Conservation (phyloP, 2,329 filamentous ascomycete species). For the Colletotrichum salicis region DNA sequence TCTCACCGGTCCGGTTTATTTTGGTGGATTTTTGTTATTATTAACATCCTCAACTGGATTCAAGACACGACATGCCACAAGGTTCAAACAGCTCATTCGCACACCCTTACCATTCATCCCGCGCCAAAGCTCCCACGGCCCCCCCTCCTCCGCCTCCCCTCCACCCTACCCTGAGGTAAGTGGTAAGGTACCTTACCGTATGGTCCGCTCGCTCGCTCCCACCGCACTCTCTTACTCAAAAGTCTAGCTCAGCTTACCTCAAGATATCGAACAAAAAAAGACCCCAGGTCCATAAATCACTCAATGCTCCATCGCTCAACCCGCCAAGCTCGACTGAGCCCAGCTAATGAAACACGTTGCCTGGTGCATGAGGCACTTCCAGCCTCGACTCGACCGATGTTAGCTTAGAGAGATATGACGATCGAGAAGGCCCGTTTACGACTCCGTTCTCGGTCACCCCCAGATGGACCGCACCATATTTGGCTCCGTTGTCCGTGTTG, state of each 20-base stretch:
- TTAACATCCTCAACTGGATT: conserved; percentile 23
- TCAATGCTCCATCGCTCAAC: conserved; percentile 31
- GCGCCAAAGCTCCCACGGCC: not conserved
- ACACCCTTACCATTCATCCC: conserved; percentile 13
- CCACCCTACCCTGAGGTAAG: not conserved
- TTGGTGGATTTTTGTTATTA: conserved; percentile 20
- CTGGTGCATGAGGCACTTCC: conserved; percentile 31
- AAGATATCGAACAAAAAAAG: not conserved
- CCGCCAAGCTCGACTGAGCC: conserved; percentile 32
- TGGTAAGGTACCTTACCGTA: not conserved
- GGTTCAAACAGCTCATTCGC: conserved; percentile 24
- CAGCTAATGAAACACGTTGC: conserved; percentile 32
- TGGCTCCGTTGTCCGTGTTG: conserved; percentile 8
- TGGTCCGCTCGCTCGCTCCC: conserved; percentile 13
- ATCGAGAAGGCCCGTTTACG: conserved; percentile 33
- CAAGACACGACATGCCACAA: conserved; percentile 32
- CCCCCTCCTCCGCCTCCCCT: not conserved
- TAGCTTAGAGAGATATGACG: conserved; percentile 17
- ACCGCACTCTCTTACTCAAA: not conserved
- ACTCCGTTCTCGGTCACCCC: conserved; percentile 32
- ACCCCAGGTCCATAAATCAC: conserved; percentile 28
- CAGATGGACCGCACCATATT: conserved; percentile 23
- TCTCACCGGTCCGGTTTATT: conserved; percentile 32
- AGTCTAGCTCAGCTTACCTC: not conserved
- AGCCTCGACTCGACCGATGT: conserved; percentile 24